Percentiles rank a stretch among this genome's conserved stretches.
phyloP scores from a whole-genome alignment of 768 basidiomycete species.

The Agrocybe praecox region DNA sequence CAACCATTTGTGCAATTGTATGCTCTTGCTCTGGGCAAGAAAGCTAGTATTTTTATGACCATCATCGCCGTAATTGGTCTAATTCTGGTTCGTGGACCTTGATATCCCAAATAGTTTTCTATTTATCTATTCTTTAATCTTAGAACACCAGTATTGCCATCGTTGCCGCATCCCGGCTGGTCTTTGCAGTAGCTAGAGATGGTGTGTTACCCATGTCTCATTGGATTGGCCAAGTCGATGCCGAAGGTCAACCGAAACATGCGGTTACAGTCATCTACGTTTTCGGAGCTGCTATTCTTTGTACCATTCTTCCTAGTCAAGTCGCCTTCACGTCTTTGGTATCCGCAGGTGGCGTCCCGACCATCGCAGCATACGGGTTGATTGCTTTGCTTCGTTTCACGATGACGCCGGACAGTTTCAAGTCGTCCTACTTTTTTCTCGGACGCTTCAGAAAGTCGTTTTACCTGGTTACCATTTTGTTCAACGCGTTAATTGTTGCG shows the following conservation, averaged over 20 bases:
- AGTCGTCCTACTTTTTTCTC: slow-evolving; percentile 70
- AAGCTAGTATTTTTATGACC: slow-evolving; percentile 86
- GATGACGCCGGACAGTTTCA: slow-evolving; percentile 79
- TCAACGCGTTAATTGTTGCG: slow-evolving; percentile 75
- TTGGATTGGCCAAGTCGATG: slow-evolving; percentile 82
- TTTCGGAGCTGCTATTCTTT: slow-evolving; percentile 76
- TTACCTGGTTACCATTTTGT: slow-evolving; percentile 67
- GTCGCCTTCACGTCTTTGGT: slow-evolving; percentile 93
- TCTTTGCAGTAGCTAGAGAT: slow-evolving; percentile 94
- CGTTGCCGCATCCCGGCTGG: slow-evolving; percentile 84
- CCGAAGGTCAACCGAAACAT: slow-evolving; percentile 74
- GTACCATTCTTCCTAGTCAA: slow-evolving; percentile 86
- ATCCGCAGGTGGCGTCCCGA: slow-evolving; percentile 84
- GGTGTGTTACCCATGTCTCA: slow-evolving; percentile 82
- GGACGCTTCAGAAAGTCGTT: slow-evolving; percentile 69
- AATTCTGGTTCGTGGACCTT: slow-evolving; percentile 61
- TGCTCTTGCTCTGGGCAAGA: slow-evolving; percentile 78
- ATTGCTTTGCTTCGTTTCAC: slow-evolving; percentile 76
- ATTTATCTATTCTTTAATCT: not conserved
- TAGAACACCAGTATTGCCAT: slow-evolving; percentile 88
- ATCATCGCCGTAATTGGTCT: slow-evolving; percentile 82
- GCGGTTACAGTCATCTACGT: slow-evolving; percentile 87
- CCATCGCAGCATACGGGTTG: slow-evolving; percentile 86
- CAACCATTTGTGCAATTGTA: slow-evolving; percentile 94
- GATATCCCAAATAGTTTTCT: not conserved